Conservation (phyloP, 495 filamentous ascomycete species). For the Penicillium fimorum region DNA sequence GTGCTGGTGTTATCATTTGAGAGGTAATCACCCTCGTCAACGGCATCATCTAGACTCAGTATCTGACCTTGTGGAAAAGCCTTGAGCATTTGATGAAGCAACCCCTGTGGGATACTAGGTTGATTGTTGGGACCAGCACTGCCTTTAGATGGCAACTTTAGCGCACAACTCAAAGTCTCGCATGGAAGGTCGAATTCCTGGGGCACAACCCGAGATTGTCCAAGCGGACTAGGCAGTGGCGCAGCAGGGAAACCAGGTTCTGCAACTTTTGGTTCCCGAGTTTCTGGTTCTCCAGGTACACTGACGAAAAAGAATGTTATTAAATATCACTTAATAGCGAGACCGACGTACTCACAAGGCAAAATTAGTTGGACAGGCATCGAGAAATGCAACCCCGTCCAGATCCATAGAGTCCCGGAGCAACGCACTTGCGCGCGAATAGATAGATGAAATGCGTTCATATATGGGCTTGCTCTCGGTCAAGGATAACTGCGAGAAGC, state of each 20-base stretch:
- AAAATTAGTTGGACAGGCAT: slow-evolving; percentile 30
- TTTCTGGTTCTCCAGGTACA: slow-evolving; percentile 13
- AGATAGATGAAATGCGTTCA: slow-evolving; percentile 28
- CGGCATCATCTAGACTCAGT: slow-evolving; percentile 16
- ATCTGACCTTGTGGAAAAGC: slow-evolving; percentile 33
- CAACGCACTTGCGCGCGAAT: slow-evolving; percentile 37
- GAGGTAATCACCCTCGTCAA: slow-evolving; percentile 6
- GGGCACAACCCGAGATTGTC: neutral
- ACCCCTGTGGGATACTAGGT: slow-evolving; percentile 15
- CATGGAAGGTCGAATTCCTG: slow-evolving; percentile 9
- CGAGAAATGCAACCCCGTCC: slow-evolving; percentile 44
- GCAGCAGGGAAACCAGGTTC: slow-evolving; percentile 18
- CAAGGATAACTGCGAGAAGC: slow-evolving; percentile 6
- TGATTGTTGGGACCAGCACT: neutral
- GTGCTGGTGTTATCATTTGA: neutral
- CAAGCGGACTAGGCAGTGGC: slow-evolving; percentile 21
- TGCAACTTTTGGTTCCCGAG: slow-evolving; percentile 28
- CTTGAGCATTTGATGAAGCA: slow-evolving; percentile 28
- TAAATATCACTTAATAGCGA: neutral
- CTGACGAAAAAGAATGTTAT: slow-evolving; percentile 6
- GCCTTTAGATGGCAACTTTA: slow-evolving; percentile 3
- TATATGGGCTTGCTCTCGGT: slow-evolving; percentile 12
- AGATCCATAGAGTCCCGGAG: slow-evolving; percentile 41
- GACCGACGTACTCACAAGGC: slow-evolving; percentile 18
- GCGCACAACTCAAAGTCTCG: slow-evolving; percentile 16